These are phyloP conservation scores for Hypoxylon sp. DNA, from an alignment of 2,329 filamentous ascomycete species.

Conservation along the genomic window DNA sequence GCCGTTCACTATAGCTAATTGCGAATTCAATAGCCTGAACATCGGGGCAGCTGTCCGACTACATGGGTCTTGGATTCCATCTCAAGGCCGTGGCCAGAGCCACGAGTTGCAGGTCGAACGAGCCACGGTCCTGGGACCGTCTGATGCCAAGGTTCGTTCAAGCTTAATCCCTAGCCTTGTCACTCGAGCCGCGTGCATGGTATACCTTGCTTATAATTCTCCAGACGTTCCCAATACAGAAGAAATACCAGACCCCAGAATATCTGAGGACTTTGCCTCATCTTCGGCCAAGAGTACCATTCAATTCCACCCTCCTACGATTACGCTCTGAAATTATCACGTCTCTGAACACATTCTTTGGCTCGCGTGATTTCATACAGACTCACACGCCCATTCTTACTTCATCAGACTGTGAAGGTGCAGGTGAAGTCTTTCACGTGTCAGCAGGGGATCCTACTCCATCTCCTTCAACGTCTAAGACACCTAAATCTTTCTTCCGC, in stretches of 20 bases:
- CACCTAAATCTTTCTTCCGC: slow-evolving; percentile 77
- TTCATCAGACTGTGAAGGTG: slow-evolving; percentile 96
- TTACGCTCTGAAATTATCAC: slow-evolving; percentile 85
- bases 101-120: slow-evolving; percentile 83
- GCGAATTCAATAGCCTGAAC: slow-evolving; percentile 70
- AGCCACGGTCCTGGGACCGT: slow-evolving; percentile 79
- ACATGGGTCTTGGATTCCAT: slow-evolving; percentile 81
- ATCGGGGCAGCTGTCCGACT: slow-evolving; percentile 85
- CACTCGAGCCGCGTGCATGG: slow-evolving; percentile 32
- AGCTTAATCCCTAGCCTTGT: slow-evolving; percentile 21
- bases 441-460: slow-evolving; percentile 55
- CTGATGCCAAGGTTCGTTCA: slow-evolving; percentile 79
- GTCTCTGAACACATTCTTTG: slow-evolving; percentile 81
- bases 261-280: slow-evolving; percentile 91
- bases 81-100: slow-evolving; percentile 75
- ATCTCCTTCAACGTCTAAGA: slow-evolving; percentile 53
- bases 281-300: slow-evolving; percentile 82
- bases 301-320: slow-evolving; percentile 83
- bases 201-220: slow-evolving; percentile 43
- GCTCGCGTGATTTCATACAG: slow-evolving; percentile 77
- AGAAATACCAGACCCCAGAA: slow-evolving; percentile 93
- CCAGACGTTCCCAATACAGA: slow-evolving; percentile 92
- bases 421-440: slow-evolving; percentile 91
- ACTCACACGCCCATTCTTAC: slow-evolving; percentile 95
- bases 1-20: slow-evolving; percentile 50